phyloP scores from a whole-genome alignment of 2,329 filamentous ascomycete species.

The Bipolaris cookei region DNA sequence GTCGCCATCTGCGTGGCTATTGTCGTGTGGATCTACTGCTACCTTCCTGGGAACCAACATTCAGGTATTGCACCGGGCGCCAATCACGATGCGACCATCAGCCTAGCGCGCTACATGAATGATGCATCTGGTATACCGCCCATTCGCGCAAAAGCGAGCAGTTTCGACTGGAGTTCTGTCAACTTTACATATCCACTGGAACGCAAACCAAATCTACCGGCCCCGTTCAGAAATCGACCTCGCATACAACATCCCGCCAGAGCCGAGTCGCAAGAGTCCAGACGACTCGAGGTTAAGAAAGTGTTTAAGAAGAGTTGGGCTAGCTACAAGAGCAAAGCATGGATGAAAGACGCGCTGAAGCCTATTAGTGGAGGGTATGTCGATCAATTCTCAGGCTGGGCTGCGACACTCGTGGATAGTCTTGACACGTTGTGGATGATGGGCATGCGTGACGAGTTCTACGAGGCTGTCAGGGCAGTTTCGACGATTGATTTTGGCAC shows the following conservation, averaged over 20 bases:
- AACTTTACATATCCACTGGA: conserved; percentile 36
- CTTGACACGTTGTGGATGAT: conserved; percentile 58
- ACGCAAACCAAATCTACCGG: conserved; percentile 37
- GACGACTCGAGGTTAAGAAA: conserved; percentile 36
- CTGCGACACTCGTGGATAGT: conserved; percentile 55
- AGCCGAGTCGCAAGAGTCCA: conserved; percentile 33
- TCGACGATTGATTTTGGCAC: conserved; percentile 54
- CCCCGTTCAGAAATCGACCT: conserved; percentile 37
- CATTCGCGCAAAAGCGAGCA: conserved; percentile 35
- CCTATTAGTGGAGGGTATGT: conserved; percentile 49
- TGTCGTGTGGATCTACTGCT: conserved; percentile 37
- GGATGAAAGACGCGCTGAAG: conserved; percentile 55
- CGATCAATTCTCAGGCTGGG: conserved; percentile 58
- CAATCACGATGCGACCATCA: conserved; percentile 26
- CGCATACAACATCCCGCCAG: conserved; percentile 43
- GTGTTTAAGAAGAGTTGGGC: conserved; percentile 54
- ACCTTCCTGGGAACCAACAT: conserved; percentile 26
- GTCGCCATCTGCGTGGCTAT: conserved; percentile 34
- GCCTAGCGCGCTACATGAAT: conserved; percentile 45
- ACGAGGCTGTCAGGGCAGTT: conserved; percentile 54
- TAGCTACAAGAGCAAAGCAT: conserved; percentile 54
- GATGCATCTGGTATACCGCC: conserved; percentile 28
- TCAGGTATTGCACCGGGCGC: not conserved
- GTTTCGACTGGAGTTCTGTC: conserved; percentile 43
- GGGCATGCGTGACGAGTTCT: conserved; percentile 56